Base-by-base conservation (phyloP, 306 rosid genomes). In the Gillenia trifoliata region DNA sequence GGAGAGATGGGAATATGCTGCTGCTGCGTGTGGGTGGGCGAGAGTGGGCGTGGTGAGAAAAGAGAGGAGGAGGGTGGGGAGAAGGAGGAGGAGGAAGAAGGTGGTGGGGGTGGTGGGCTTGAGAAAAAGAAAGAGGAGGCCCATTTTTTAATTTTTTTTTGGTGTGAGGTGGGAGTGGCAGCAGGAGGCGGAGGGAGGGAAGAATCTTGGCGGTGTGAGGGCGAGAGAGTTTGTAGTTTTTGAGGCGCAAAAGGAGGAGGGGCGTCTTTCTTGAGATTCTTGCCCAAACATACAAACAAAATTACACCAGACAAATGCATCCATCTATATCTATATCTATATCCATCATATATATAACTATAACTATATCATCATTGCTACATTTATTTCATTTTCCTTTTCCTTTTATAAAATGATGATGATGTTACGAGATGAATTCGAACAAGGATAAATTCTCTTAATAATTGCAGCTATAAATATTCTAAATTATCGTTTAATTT, bases 211-310 rank as follows among this genome's bases (percentile, higher is more conserved):
- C 30, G n/a, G 33, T 25, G 65, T 30, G 76, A 25, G 68, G 67
- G 66, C 1, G 67, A 57, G 76, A 59, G 57, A 6, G 67, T 25
- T 26, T 72, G 57, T 59, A 59, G 76, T 26, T 17, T 72, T 59
- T 41, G 56, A 72, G 76, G 67, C 76, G 67, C 19, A 72, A 72
- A 59, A 40, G 28, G 56, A 41, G 76, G 76, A 19, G 67, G 56
- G 67, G 41, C 15, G 8, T 40, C 6, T 40, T 34, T 34, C 29
- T 40, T 33, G 40, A 40, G 76, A 59, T 28, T 72, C 67, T 71
- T 38, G 55, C 59, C 66, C 26, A 71, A 71, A 36, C 55, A 8
- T 71, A 55, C 65, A 34, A 55, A 56, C 66, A 23, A 71, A 45
- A 71, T 22, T 30, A 29, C 29, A 71, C 54, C 36, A 41, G 41